Evolutionary conservation across 2,329 filamentous ascomycete species (phyloP).

Genomic region (Apiospora marii): DNA sequence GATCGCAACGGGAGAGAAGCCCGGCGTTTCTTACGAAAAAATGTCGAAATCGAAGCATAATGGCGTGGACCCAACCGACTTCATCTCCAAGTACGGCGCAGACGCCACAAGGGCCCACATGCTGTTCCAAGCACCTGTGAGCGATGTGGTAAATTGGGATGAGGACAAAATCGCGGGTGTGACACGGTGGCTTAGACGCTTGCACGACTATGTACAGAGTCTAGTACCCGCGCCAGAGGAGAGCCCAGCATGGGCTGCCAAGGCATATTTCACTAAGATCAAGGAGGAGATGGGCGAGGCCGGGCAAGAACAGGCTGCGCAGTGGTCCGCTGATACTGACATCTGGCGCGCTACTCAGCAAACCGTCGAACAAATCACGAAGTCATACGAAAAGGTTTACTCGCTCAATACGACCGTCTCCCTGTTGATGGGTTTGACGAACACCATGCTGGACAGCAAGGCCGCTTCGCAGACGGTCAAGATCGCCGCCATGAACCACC

Average conservation of each 20-base stretch:
- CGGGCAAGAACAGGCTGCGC: conserved; percentile 33
- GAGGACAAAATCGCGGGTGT: conserved; percentile 82
- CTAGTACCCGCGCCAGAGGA: conserved; percentile 30
- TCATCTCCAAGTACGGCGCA: conserved; percentile 78
- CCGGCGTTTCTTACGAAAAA: conserved; percentile 79
- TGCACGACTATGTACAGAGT: conserved; percentile 64
- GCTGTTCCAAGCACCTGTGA: conserved; percentile 86
- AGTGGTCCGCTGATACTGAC: conserved; percentile 55
- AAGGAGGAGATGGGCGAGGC: conserved; percentile 43
- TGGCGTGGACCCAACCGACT: conserved; percentile 80
- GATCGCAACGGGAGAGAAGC: conserved; percentile 63
- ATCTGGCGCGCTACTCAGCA: conserved; percentile 73
- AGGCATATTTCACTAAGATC: conserved; percentile 48
- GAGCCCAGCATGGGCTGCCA: conserved; percentile 35
- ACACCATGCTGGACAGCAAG: conserved; percentile 62
- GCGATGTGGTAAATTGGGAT: conserved; percentile 88
- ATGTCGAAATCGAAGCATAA: conserved; percentile 98
- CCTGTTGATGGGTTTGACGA: conserved; percentile 83
- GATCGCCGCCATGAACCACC: conserved; percentile 57
- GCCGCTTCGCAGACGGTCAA: conserved; percentile 53
- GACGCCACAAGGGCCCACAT: conserved; percentile 88
- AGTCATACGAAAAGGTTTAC: conserved; percentile 75
- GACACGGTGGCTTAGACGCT: conserved; percentile 77
- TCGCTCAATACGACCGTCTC: conserved; percentile 85
- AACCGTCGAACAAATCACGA: conserved; percentile 71